Evolutionary conservation across 2,329 filamentous ascomycete species (phyloP).

Genomic region (Penicillium occitanis): DNA sequence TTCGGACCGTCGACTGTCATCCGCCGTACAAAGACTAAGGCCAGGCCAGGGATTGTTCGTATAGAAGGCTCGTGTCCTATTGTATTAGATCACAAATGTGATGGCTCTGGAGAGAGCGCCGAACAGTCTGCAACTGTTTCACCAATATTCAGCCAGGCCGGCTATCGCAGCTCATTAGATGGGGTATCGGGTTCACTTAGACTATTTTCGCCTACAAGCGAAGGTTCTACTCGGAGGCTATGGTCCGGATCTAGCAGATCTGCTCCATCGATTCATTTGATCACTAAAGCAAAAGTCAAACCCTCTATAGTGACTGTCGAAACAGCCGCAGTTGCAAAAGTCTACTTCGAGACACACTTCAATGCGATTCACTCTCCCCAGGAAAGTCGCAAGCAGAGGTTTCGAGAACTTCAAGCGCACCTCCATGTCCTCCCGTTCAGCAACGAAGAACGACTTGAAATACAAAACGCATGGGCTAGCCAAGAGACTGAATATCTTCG

Average conservation of each 20-base stretch:
- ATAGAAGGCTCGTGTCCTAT: conserved; percentile 23
- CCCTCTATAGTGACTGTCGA: conserved; percentile 65
- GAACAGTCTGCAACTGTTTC: conserved; percentile 35
- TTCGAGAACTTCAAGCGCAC: conserved; percentile 61
- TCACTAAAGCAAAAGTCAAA: conserved; percentile 12
- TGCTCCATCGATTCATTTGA: conserved; percentile 21
- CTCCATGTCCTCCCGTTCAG: conserved; percentile 59
- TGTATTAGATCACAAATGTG: conserved; percentile 25
- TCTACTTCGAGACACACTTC: conserved; percentile 83
- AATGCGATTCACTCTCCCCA: conserved; percentile 63
- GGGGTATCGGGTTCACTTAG: conserved; percentile 29
- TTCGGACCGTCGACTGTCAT: conserved; percentile 45
- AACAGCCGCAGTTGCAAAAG: conserved; percentile 74
- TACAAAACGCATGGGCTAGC: conserved; percentile 59
- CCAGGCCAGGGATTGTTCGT: conserved; percentile 35
- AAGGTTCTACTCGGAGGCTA: conserved; percentile 12
- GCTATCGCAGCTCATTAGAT: conserved; percentile 36
- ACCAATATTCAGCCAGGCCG: conserved; percentile 34
- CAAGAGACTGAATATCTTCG: conserved; percentile 75
- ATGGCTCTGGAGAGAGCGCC: conserved; percentile 35
- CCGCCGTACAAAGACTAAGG: conserved; percentile 36
- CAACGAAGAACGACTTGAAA: conserved; percentile 56
- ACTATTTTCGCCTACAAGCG: conserved; percentile 18
- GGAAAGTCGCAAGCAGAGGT: conserved; percentile 61
- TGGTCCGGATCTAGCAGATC: conserved; percentile 8